Base-by-base conservation (phyloP, 352 stramenopile species). In the Phytophthora lateralis region DNA sequence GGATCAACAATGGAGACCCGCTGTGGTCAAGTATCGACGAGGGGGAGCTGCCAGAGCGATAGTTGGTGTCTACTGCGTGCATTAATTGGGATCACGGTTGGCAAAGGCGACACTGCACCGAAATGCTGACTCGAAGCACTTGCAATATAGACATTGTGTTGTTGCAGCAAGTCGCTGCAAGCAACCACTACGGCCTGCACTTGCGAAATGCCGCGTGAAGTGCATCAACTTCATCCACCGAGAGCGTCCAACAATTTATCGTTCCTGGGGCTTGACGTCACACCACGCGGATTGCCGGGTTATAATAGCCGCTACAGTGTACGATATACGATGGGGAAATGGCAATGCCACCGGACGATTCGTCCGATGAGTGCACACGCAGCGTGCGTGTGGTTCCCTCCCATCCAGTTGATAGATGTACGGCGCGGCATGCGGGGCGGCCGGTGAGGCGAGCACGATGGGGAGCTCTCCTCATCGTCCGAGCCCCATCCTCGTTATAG, bases 331-430 rank as follows among this genome's bases (percentile, higher is more conserved):
- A 3, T 24, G 21, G 21, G 21, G 21, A 24, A 24, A 24, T 24
- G 21, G 21, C 21, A 24, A 24, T 24, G 21, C 21, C 21, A 24
- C 32, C 10, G 38, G 38, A 38, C 45, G 29, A 24, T 15, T 32
- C n/a, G n/a, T 18, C n/a, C 4, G 9, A 24, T 3, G 21, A 24
- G 21, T 24, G 21, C 21, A 24, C 12, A 27, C 15, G 34, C n/a
- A 41, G n/a, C 14, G 24, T 24, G 6, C 15, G 37, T 43, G 24
- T 17, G n/a, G 17, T 58, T 66, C 62, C 55, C 63, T 63, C 58
- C 50, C 63, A 62, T 71, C 57, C 50, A 59, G 11, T 54, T 67
- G 63, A 66, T 71, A 71, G 20, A 67, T 43, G 63, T 67, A 63
- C 56, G 44, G 56, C 56, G 29, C 44, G 41, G 34, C 34, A 7